Evolutionary conservation across 345 rosid genomes (phyloP), one percentile per base, ranked within the genome.

Genomic region (Syzygium aqueum): DNA sequence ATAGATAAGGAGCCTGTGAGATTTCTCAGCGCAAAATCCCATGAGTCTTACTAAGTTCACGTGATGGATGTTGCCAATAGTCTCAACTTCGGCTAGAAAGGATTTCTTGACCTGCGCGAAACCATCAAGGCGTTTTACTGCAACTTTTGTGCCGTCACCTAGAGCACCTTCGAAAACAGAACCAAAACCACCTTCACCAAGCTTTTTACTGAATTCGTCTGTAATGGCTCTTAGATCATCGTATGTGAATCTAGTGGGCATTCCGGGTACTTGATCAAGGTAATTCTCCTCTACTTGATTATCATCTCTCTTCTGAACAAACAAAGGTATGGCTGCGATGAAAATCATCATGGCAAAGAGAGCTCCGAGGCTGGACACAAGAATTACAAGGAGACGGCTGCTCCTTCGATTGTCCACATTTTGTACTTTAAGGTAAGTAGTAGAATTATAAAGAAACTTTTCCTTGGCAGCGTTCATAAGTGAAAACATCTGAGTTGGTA

Each of bases 381-480:
- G 28, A 21, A 67, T 52, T 2, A 61, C 7, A 1, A 22, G n/a
- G 27, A 84, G 19, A 7, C 0, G 10, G 11, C 43, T 51, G 40
- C 3, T 8, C 54, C 2, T 28, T 4, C 1, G 8, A 27, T 22
- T 37, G 22, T 37, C 2, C 13, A 40, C 0, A 53, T 65, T 84
- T 33, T 87, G 86, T 16, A 84, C 86, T 87, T 87, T 87, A 1
- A 87, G 21, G 61, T 5, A 87, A 30, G 86, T 53, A 51, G 11
- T 51, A 12, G 23, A 84, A 3, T n/a, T 11, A 51, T 23, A 22
- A 0, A 8, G 2, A 3, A 2, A 5, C 7, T 3, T 5, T 59
- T 12, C 0, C 10, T 11, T 0, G 54, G 0, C 37, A 46, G 6
- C 0, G 1, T 19, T 28, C 2, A 54, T 86, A 23, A 89, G 21